phyloP scores from a whole-genome alignment of 345 rosid genomes.

The Camelina neglecta region DNA sequence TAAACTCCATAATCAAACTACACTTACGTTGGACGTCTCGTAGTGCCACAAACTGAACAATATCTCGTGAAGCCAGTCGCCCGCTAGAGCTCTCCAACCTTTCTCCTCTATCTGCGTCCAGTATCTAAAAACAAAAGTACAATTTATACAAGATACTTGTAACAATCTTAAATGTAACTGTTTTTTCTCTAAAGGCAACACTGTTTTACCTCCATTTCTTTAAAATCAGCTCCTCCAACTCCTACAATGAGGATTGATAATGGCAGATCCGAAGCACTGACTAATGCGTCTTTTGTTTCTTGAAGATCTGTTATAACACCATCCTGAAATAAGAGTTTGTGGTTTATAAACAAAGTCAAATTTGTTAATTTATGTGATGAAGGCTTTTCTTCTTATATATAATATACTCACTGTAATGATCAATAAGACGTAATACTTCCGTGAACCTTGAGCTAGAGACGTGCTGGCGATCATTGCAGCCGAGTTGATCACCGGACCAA shows the following conservation, averaged over 20 bases:
- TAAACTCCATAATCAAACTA: neutral
- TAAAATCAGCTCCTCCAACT: constrained; percentile 98
- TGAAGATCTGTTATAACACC: constrained; percentile 97
- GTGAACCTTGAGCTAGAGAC: constrained; percentile 65
- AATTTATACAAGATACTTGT: constrained; percentile 10
- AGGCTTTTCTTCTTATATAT: neutral
- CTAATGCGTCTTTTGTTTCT: constrained; percentile 95
- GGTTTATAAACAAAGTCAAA: constrained; percentile 8
- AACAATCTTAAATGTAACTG: constrained; percentile 1
- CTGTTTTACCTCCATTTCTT: constrained; percentile 87
- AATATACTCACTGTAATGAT: constrained; percentile 79
- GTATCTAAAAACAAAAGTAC: constrained; percentile 50
- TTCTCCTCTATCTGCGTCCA: constrained; percentile 91
- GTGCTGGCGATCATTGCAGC: constrained; percentile 79
- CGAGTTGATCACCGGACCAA: constrained; percentile 78
- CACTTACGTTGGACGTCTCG: constrained; percentile 79
- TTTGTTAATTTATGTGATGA: neutral
- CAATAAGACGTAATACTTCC: constrained; percentile 73
- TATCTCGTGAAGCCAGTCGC: constrained; percentile 90
- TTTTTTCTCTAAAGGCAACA: neutral
- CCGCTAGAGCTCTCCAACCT: constrained; percentile 86
- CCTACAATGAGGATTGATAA: constrained; percentile 90
- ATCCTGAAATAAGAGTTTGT: constrained; percentile 56
- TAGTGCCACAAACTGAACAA: constrained; percentile 91
- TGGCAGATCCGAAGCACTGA: constrained; percentile 91